Base-by-base conservation (phyloP, 331 rosid species). In the Prunus yedoensis region DNA sequence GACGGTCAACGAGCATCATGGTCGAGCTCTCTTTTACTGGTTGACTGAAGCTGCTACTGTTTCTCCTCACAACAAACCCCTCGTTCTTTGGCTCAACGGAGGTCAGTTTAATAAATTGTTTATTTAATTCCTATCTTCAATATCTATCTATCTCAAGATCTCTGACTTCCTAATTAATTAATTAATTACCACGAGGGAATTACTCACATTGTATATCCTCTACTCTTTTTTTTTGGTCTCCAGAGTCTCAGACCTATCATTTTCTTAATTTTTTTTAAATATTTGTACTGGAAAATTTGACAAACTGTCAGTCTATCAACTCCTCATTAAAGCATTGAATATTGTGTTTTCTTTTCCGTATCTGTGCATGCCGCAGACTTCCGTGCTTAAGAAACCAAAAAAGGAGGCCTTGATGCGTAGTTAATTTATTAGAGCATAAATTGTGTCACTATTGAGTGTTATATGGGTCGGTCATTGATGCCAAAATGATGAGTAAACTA, bases 11-110 rank as follows among this genome's bases (percentile, higher is more conserved):
- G 66, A 88, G 47, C 64, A 74, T 51, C 87, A 89, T 2, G 98
- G 96, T 1, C 78, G 98, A 80, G 91, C 93, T 63, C 96, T 93
- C 81, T 93, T 93, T 83, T 93, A 93, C 70, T 93, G 98, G 98
- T 28, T 90, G 25, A 90, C 87, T 6, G 85, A 93, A 66, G 81
- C 98, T 20, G 18, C 70, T 20, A n/a, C 87, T 58, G 14, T 28
- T 71, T 78, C 51, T 41, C 88, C 91, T 0, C 25, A 77, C 5
- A 77, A 71, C 12, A 90, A 89, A 21, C 98, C 98, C 78, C 93
- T 93, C 52, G 59, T 93, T 74, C 94, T 93, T 21, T 93, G 98
- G 98, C 91, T 93, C 76, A 93, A 93, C 73, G 98, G 98, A 87
- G 98, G 98, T 90, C 56, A 83, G 84, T 79, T 23, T 23, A 57